Conservation (phyloP, 805 yeast genomes). For the Candida sonorensis region DNA sequence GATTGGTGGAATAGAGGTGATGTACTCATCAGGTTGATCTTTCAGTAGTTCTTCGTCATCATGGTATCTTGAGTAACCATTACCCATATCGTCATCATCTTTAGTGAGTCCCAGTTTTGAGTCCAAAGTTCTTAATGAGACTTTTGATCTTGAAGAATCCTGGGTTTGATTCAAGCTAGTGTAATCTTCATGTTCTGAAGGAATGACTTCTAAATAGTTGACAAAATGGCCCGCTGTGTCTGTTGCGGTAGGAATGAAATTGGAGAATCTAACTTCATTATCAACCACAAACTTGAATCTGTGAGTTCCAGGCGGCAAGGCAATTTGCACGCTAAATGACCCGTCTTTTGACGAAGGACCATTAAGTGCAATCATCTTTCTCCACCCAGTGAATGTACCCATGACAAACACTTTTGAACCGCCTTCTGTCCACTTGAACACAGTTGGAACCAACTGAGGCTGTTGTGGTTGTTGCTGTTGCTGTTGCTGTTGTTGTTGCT, state of each 20-base stretch:
- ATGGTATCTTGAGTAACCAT: conserved; percentile 71
- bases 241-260: conserved; percentile 90
- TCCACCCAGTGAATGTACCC: conserved; percentile 97
- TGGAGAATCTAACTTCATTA: conserved; percentile 84
- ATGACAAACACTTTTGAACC: conserved; percentile 93
- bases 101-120: conserved; percentile 57
- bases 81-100: conserved; percentile 78
- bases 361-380: conserved; percentile 88
- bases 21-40: conserved; percentile 37
- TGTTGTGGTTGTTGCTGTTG: conserved; percentile 12
- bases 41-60: conserved; percentile 40
- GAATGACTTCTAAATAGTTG: conserved; percentile 71
- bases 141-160: conserved; percentile 16
- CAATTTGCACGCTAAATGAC: conserved; percentile 60
- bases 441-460: conserved; percentile 40
- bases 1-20: conserved; percentile 71
- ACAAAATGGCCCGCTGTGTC: conserved; percentile 96
- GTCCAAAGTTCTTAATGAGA: conserved; percentile 37
- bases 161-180: conserved; percentile 12
- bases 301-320: conserved; percentile 86
- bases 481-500: conserved; percentile 1
- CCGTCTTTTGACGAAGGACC: conserved; percentile 42
- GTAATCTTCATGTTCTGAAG: conserved; percentile 23
- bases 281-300: conserved; percentile 91
- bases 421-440: conserved; percentile 92